phyloP scores from a whole-genome alignment of 1,284 basidiomycete genomes.

The Naganishia albida region DNA sequence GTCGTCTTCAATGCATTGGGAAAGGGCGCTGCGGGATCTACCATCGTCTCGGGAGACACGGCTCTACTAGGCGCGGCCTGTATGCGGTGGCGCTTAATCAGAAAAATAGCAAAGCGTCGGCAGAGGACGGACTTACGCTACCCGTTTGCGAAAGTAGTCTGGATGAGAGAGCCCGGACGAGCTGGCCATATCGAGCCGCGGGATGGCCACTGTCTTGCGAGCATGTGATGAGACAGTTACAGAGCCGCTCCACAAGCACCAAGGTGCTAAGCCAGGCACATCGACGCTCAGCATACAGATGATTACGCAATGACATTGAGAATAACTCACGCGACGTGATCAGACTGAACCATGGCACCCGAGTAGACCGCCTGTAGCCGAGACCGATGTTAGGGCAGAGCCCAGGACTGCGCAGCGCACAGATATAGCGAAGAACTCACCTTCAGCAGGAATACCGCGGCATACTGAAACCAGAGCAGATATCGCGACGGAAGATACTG shows the following conservation, averaged over 20 bases:
- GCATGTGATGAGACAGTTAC: constrained; percentile 42
- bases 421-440: constrained; percentile 27
- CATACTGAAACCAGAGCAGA: constrained; percentile 53
- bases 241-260: constrained; percentile 48
- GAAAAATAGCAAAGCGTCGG: not conserved
- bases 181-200: constrained; percentile 46
- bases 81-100: too few species aligned
- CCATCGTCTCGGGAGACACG: constrained; percentile 21
- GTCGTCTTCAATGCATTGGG: too few species aligned
- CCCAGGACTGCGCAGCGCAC: not conserved
- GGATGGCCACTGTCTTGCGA: constrained; percentile 49
- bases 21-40: not conserved
- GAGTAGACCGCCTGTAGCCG: constrained; percentile 47
- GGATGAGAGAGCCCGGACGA: constrained; percentile 25
- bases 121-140: constrained; percentile 26
- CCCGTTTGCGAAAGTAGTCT: constrained; percentile 13
- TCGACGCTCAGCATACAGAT: constrained; percentile 12
- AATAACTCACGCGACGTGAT: constrained; percentile 43
- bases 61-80: constrained; percentile 27
- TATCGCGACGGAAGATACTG: constrained; percentile 51
- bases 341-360: constrained; percentile 52
- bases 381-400: not conserved
- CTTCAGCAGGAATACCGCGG: constrained; percentile 50
- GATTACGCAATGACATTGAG: not conserved
- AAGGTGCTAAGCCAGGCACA: constrained; percentile 36